Evolutionary conservation across 768 basidiomycete species (phyloP), one percentile per base, ranked within the genome.

Genomic region (Boletus vermiculosoides): DNA sequence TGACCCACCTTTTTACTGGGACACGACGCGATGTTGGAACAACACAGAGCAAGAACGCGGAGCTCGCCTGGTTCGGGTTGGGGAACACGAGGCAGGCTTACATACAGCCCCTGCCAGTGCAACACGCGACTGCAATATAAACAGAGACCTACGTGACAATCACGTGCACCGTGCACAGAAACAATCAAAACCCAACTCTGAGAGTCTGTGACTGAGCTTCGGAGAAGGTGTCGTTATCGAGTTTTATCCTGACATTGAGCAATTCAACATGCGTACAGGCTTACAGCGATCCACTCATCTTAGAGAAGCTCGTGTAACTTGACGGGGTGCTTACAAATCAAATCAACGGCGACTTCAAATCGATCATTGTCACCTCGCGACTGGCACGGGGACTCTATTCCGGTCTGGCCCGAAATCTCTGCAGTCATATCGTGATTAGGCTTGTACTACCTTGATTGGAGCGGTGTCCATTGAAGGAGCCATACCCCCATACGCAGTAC

Each of bases 71-170:
- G 63, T 67, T 70, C 62, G 48, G 55, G 53, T 65, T 60, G 59
- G 58, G 54, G 45, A 37, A 62, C 70, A 71, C 69, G 70, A 67
- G 69, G 70, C 62, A 49, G 42, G 65, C 67, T 69, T 68, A 68
- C 65, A 68, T 64, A 67, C 57, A 45, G 39, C 18, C 34, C 45
- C 34, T 48, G 58, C 46, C 41, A 30, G 49, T 33, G 31, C 45
- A 52, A 56, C 58, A 63, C 57, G 61, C 54, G 63, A 23, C 28
- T 15, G 31, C 46, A 23, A 41, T 44, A 53, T 48, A 64, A 57
- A 62, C 39, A 18, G n/a, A 7, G 4, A 20, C 9, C 39, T n/a
- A 11, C 61, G 58, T 52, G 59, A 39, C 18, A 8, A 30, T 66
- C 68, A 70, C 67, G 68, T 70, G 67, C 16, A 30, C 47, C 67